Base-by-base conservation (phyloP, 768 basidiomycete species). In the Flagelloscypha sp. region DNA sequence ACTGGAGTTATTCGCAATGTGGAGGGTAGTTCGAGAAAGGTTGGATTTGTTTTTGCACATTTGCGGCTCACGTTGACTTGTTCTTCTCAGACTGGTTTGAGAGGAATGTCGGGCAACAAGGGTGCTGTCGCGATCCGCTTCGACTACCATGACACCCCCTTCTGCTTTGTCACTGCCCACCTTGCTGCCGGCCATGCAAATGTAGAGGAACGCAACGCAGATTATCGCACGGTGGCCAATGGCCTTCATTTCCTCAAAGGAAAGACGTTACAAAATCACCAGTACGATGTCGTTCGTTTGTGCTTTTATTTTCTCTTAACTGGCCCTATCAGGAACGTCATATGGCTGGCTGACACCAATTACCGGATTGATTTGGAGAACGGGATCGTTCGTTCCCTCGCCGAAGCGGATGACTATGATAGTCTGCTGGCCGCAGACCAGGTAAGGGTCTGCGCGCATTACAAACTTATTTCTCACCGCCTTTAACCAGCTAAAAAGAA, bases 101-200 rank as follows among this genome's bases (percentile, higher is more conserved):
- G 83, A 22, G 95, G 95, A 9, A 90, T 98, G 76, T 90, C 90
- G 1, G 95, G 92, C 19, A 94, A 94, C 63, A 94, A 99, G 62
- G 95, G 95, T 13, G 95, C 90, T 2, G 86, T 94, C 9, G 92
- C 83, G 5, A 88, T 99, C 44, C 81, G 95, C 9, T 64, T 99
- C 33, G 86, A 98, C 19, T 88, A 87, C 48, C 71, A 85, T 45
- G 90, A 93, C 51, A 86, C 93, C 7, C 84, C 75, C 37, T 83
- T 97, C 49, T 99, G 95, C 60, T 93, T 98, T 61, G 56, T 99
- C 43, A 97, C 94, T 7, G 89, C 88, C 3, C 95, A 98, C 57
- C 71, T 98, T 27, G 93, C 95, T 11, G 93, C 95, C n/a, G 95
- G 95, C 6, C 92, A 95, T 50, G 52, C 72, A 5, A 94, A 94